These are phyloP conservation scores for Ampelocalamus luodianensis DNA, from an alignment of 176 grass and related monocot genomes.

Conservation along the genomic window DNA sequence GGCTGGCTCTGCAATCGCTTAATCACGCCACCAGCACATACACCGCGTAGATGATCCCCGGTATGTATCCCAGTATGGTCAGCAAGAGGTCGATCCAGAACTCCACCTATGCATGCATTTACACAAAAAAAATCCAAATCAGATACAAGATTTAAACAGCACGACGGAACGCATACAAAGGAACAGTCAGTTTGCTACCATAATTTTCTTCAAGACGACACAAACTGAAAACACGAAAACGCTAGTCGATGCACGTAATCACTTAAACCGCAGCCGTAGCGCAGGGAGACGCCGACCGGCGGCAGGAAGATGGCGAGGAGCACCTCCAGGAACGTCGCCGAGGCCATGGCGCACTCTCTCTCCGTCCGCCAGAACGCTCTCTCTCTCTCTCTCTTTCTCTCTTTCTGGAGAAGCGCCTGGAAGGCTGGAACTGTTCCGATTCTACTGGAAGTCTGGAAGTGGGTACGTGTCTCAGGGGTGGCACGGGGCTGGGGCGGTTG, in stretches of 20 bases:
- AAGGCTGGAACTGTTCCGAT: background rate
- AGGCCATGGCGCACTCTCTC: constrained; percentile 54
- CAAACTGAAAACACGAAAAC: background rate
- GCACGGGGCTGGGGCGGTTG: background rate
- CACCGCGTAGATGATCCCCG: constrained; percentile 76
- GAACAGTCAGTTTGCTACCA: background rate
- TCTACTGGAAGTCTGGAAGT: background rate
- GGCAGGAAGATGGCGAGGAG: constrained; percentile 90
- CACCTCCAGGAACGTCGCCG: constrained; percentile 85
- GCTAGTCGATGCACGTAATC: background rate
- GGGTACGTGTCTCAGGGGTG: constrained; percentile 15
- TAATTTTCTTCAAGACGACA: background rate
- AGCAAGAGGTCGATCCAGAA: constrained; percentile 81
- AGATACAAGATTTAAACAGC: background rate
- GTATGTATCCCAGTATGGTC: constrained; percentile 76
- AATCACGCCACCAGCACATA: constrained; percentile 61
- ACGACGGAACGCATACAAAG: background rate
- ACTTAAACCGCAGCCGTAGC: constrained; percentile 85
- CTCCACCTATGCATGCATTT: constrained; percentile 49
- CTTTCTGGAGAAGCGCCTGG: background rate
- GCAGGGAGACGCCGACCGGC: constrained; percentile 90
- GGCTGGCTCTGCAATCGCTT: background rate
- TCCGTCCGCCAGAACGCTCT: background rate
- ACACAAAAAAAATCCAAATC: background rate
- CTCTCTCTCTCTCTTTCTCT: background rate